These are phyloP conservation scores for Fragilaria crotonensis DNA, from an alignment of 108 stramenopile genomes.

Conservation along the genomic window DNA sequence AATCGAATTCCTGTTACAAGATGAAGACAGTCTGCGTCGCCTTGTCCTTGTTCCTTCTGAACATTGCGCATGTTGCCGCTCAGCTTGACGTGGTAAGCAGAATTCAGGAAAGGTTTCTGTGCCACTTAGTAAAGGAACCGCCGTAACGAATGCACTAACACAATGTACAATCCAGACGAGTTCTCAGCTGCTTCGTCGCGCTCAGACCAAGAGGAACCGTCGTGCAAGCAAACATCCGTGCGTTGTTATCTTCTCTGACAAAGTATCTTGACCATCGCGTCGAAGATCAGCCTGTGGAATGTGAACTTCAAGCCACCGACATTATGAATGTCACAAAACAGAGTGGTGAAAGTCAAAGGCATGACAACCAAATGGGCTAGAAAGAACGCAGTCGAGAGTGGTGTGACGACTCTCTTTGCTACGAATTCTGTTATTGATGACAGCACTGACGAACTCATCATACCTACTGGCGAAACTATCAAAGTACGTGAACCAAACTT, in stretches of 20 bases:
- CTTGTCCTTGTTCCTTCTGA: no score
- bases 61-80: no score
- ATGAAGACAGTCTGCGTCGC: no score
- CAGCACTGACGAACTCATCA: neutral
- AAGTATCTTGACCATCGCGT: neutral
- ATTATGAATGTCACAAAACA: neutral
- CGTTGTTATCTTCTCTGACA: neutral
- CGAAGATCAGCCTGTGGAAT: neutral
- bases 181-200: no score
- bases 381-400: neutral
- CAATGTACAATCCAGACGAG: no score
- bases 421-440: neutral
- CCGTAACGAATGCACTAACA: no score
- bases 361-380: neutral
- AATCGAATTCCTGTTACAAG: no score
- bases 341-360: neutral
- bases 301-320: neutral
- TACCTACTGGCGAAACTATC: neutral
- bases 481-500: neutral
- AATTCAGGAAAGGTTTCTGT: no score
- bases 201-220: neutral
- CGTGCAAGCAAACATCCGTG: neutral
- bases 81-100: no score
- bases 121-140: no score
- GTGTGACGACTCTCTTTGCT: neutral